phyloP scores from a whole-genome alignment of 352 stramenopile species.

The Phytophthora hybrid region DNA sequence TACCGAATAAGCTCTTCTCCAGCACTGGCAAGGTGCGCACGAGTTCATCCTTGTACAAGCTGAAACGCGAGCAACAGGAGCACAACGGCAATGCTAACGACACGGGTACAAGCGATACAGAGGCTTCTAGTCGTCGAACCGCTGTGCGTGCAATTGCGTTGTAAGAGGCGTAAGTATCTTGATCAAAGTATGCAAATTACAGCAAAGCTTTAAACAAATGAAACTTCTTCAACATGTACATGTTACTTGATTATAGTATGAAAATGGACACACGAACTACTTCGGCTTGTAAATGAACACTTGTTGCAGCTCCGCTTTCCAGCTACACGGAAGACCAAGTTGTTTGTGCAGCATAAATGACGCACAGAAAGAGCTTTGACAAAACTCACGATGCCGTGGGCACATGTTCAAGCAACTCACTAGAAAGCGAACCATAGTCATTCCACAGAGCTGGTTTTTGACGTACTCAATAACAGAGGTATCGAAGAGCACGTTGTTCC shows the following conservation, averaged over 20 bases:
- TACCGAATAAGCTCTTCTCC: neutral
- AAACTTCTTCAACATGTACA: neutral
- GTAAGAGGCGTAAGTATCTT: neutral
- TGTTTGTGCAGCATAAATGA: neutral
- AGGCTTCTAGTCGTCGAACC: neutral
- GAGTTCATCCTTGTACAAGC: no score
- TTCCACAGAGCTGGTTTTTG: neutral
- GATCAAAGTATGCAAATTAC: neutral
- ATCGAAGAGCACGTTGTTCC: constrained; percentile 14
- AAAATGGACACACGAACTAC: neutral
- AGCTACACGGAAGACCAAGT: neutral
- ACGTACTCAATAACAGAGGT: neutral
- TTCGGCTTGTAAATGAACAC: neutral
- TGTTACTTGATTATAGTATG: neutral
- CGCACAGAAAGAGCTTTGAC: neutral
- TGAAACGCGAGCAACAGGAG: no score
- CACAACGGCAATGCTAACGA: no score
- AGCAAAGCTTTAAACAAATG: neutral
- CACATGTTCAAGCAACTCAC: neutral
- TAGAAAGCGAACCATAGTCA: neutral
- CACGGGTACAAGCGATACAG: no score
- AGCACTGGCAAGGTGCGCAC: neutral
- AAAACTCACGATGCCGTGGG: neutral
- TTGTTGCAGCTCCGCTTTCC: neutral
- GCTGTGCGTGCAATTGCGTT: neutral